Conservation (phyloP, 2,329 filamentous ascomycete genomes). For the Emergomyces pasteurianus region DNA sequence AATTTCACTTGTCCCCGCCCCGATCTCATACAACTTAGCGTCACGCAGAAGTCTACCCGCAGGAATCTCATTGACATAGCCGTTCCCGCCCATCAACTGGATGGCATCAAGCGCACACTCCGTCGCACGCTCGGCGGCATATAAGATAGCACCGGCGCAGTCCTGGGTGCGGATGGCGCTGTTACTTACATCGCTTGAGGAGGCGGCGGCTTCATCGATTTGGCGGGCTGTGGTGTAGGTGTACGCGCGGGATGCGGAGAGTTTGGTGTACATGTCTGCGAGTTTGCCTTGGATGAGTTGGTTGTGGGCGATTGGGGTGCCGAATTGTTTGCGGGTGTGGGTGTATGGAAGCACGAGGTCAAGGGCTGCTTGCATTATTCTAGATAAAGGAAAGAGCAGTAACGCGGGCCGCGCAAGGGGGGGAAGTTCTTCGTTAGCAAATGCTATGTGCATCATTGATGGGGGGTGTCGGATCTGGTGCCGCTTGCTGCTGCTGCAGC, state of each 20-base stretch:
- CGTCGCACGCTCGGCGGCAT: conserved; percentile 80
- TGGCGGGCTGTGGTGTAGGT: conserved; percentile 71
- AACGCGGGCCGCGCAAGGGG: not conserved
- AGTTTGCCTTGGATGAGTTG: conserved; percentile 88
- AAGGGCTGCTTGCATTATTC: conserved; percentile 81
- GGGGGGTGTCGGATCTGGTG: not conserved
- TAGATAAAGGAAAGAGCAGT: conserved; percentile 10
- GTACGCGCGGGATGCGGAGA: conserved; percentile 72
- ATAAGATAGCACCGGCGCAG: conserved; percentile 87
- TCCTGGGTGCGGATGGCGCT: conserved; percentile 65
- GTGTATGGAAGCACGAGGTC: conserved; percentile 81
- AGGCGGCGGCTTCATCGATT: conserved; percentile 59
- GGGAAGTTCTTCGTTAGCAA: not conserved
- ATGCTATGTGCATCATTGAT: not conserved
- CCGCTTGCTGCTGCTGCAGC: not conserved
- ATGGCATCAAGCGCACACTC: conserved; percentile 50
- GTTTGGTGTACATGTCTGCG: conserved; percentile 95
- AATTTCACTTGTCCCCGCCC: conserved; percentile 89
- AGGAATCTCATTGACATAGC: conserved; percentile 90
- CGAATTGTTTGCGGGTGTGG: conserved; percentile 83
- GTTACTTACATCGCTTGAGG: conserved; percentile 10
- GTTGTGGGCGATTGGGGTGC: conserved; percentile 73
- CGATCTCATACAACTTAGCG: conserved; percentile 85
- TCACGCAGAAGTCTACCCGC: conserved; percentile 72
- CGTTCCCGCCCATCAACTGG: conserved; percentile 88